Evolutionary conservation across 2,329 filamentous ascomycete genomes (phyloP).

Genomic region (Epichloe aotearoae): DNA sequence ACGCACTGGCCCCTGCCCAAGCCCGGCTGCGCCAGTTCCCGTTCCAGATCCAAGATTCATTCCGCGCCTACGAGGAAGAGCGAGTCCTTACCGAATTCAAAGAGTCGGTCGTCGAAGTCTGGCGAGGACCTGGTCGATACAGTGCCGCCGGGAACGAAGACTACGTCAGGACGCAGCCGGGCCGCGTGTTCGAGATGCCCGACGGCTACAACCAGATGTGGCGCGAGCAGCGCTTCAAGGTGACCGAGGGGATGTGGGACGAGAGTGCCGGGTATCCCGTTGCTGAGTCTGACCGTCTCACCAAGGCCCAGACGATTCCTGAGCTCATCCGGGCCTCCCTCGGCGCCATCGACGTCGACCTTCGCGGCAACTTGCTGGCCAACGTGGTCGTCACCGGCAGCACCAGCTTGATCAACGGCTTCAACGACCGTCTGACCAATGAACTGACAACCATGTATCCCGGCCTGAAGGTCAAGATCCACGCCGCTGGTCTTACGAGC

Average conservation of each 20-base stretch:
- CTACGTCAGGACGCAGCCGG: constrained; percentile 55
- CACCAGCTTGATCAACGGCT: constrained; percentile 74
- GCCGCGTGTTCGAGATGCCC: constrained; percentile 90
- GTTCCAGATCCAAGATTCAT: constrained; percentile 51
- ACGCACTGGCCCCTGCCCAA: constrained; percentile 69
- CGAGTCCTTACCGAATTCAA: constrained; percentile 92
- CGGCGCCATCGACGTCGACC: constrained; percentile 73
- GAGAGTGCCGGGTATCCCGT: constrained; percentile 55
- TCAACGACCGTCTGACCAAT: constrained; percentile 78
- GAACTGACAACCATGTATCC: constrained; percentile 76
- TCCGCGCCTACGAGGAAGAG: constrained; percentile 77
- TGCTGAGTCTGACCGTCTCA: constrained; percentile 32
- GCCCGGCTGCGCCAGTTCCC: constrained; percentile 60
- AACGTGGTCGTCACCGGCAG: constrained; percentile 93
- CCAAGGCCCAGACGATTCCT: constrained; percentile 68
- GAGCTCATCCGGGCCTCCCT: constrained; percentile 69
- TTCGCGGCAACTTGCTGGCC: constrained; percentile 66
- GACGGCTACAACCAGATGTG: constrained; percentile 96
- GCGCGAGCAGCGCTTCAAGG: constrained; percentile 72
- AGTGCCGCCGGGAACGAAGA: constrained; percentile 59
- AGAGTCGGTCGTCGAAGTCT: constrained; percentile 90
- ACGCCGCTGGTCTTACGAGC: constrained; percentile 71
- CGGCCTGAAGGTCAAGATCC: constrained; percentile 73
- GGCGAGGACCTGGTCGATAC: constrained; percentile 67
- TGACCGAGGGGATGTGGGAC: constrained; percentile 85